Evolutionary conservation across 2,329 filamentous ascomycete species (phyloP), one percentile per base, ranked within the genome.

Genomic region (Dactylonectria macrodidyma): DNA sequence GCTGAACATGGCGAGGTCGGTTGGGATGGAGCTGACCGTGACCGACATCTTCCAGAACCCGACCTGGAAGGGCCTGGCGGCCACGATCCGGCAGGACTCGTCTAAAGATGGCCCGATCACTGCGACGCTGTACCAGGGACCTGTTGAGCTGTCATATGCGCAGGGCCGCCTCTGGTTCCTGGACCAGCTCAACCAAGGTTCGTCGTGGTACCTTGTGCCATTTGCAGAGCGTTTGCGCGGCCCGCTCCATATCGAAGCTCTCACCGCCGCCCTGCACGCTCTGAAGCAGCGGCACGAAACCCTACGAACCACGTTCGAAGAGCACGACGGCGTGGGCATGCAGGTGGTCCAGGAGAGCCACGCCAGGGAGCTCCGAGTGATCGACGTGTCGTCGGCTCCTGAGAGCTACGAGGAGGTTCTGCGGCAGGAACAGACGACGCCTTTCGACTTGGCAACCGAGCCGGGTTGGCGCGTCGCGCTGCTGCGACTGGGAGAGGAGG

Each of bases 11-110:
- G 81, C 82, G 3, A 76, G 83, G 41, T 76, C 78, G 30, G 75
- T 80, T 26, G 81, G 80, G 0, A 71, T 85, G 24, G 66, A 76
- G 6, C 60, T 87, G 16, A 82, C 78, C 1, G 85, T 87, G 0
- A 80, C 81, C 0, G 80, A 83, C 33, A 81, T 86, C 22, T 86
- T 87, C 12, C 11, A 62, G 16, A 30, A 65, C 11, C 62, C 60
- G 3, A 22, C n/a, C 38, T 41, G 38, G 11, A 41, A 16, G 38
- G 12, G 11, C 14, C 16, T 46, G 41, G 6, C 16, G 41, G 12
- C 41, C 41, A 8, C 44, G 7, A 7, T 8, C n/a, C 44, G n/a
- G n/a, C 19, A 1, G 26, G 26, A 30, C 26, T 30, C 26, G 26
- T 30, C 26, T 30, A 30, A 30, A 30, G 26, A 30, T 46, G 10